A percentile compares a stretch with the other conserved stretches of the same genome.
These are phyloP conservation scores for Polychytrium aggregatum DNA, from an alignment of 192 early-diverging fungal species.

Conservation along the genomic window DNA sequence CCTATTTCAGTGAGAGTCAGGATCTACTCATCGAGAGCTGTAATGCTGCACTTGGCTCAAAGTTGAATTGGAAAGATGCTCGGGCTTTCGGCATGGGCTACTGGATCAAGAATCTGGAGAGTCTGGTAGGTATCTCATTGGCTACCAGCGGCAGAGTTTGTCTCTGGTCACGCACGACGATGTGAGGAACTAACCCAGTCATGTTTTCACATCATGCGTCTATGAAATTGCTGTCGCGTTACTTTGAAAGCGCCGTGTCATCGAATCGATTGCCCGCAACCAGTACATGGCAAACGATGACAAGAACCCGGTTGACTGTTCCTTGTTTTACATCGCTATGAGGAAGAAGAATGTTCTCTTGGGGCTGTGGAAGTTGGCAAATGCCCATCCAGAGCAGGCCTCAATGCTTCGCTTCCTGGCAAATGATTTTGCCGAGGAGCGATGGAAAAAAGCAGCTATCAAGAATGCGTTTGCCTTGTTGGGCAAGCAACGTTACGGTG, in stretches of 20 bases:
- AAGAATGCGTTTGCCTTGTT: constrained; percentile 98
- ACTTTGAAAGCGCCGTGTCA: constrained; percentile 71
- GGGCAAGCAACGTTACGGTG: constrained; percentile 87
- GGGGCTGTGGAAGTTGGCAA: constrained; percentile 81
- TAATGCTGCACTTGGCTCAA: constrained; percentile 37
- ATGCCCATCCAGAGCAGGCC: constrained; percentile 69
- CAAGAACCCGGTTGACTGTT: constrained; percentile 73
- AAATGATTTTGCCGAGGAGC: constrained; percentile 79
- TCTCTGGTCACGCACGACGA: too few relatives aligned
- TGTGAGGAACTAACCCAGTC: too few relatives aligned
- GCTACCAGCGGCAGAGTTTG: constrained; percentile 36
- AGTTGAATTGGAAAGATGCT: constrained; percentile 74
- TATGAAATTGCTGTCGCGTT: constrained; percentile 69
- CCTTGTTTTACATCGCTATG: constrained; percentile 83
- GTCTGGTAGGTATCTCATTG: constrained; percentile 31
- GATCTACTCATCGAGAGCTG: neutral
- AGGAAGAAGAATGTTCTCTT: constrained; percentile 81
- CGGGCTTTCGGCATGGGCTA: constrained; percentile 76
- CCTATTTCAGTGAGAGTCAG: constrained; percentile 25
- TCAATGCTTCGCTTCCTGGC: constrained; percentile 84
- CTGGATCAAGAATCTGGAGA: too few relatives aligned
- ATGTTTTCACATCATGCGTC: constrained; percentile 72
- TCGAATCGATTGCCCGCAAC: constrained; percentile 83
- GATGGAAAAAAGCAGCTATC: constrained; percentile 89
- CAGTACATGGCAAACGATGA: constrained; percentile 57